Conservation (phyloP, 345 rosid genomes). For the Aegle marmelos region DNA sequence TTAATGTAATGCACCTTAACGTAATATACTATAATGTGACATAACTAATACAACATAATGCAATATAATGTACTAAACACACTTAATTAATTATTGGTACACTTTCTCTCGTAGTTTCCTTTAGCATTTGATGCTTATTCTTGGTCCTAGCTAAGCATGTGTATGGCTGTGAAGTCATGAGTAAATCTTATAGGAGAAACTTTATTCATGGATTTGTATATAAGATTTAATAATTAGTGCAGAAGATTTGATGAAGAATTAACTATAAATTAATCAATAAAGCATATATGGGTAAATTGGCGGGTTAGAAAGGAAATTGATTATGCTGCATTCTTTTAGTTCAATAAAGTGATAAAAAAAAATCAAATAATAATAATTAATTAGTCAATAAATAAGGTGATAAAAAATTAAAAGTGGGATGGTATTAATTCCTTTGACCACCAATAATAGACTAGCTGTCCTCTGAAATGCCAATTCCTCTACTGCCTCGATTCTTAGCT, state of each 20-base stretch:
- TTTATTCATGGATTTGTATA: background rate
- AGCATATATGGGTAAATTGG: background rate
- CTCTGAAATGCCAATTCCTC: background rate
- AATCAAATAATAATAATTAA: too few species aligned
- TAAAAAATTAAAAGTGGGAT: background rate
- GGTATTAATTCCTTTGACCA: conserved; percentile 6
- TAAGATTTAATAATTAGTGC: background rate
- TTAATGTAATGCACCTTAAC: too few species aligned
- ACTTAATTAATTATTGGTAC: too few species aligned
- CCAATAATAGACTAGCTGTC: background rate
- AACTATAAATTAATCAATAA: background rate
- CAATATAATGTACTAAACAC: too few species aligned
- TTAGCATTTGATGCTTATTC: background rate
- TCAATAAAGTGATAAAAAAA: background rate
- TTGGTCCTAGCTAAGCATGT: background rate
- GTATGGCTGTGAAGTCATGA: background rate
- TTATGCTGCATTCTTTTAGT: background rate
- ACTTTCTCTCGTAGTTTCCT: background rate
- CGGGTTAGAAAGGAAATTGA: background rate
- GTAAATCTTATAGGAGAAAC: background rate
- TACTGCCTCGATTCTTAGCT: background rate
- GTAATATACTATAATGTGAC: too few species aligned
- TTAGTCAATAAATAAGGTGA: background rate
- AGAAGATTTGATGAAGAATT: background rate
- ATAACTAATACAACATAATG: too few species aligned